These are phyloP conservation scores for Boletus insuetus DNA, from an alignment of 768 basidiomycete genomes.

Conservation along the genomic window DNA sequence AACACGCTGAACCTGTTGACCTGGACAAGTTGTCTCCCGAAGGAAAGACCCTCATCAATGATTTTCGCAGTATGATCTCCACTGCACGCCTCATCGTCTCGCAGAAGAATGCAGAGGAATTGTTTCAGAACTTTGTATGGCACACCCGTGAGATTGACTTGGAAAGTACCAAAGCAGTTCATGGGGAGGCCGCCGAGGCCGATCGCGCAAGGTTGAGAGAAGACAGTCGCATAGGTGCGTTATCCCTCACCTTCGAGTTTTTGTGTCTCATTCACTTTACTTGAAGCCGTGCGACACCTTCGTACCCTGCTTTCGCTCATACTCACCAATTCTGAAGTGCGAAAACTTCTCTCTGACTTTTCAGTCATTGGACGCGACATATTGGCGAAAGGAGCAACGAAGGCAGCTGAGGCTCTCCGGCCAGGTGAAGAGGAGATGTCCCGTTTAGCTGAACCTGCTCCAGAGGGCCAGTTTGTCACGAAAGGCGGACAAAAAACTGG, in stretches of 20 bases:
- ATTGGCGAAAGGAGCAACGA: constrained; percentile 67
- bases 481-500: constrained; percentile 40
- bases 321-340: constrained; percentile 89
- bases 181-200: constrained; percentile 43
- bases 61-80: constrained; percentile 75
- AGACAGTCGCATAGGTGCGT: constrained; percentile 64
- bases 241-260: neutral
- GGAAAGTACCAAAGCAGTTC: constrained; percentile 41
- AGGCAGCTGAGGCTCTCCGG: constrained; percentile 65
- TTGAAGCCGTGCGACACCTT: constrained; percentile 75
- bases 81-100: constrained; percentile 69
- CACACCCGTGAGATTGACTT: constrained; percentile 54
- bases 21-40: constrained; percentile 67
- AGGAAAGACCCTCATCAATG: constrained; percentile 72
- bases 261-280: constrained; percentile 9
- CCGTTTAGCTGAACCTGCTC: constrained; percentile 67
- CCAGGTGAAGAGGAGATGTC: constrained; percentile 62
- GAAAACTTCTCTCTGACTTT: constrained; percentile 83
- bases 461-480: constrained; percentile 63
- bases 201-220: constrained; percentile 50
- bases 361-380: constrained; percentile 79
- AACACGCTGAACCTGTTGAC: constrained; percentile 58
- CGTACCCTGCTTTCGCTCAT: constrained; percentile 85
- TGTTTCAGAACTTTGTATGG: constrained; percentile 91
- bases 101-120: constrained; percentile 87